Conservation (phyloP, 2,329 filamentous ascomycete genomes). For the Fusarium humuli region DNA sequence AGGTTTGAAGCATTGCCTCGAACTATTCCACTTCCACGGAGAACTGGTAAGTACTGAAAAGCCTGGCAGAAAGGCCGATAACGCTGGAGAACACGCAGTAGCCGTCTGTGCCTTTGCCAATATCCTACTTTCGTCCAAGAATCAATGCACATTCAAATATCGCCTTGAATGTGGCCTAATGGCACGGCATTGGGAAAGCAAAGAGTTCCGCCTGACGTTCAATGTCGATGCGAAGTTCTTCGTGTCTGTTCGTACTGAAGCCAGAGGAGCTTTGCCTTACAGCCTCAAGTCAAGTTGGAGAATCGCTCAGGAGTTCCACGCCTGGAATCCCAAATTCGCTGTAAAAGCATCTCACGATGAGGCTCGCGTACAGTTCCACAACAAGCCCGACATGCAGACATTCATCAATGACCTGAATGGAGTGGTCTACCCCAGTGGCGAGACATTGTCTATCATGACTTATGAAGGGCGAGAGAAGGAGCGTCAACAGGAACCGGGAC, state of each 20-base stretch:
- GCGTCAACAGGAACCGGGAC: background rate
- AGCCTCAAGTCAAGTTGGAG: background rate
- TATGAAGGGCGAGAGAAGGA: background rate
- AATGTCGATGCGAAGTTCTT: background rate
- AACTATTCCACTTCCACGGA: constrained; percentile 1
- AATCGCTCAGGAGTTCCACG: background rate
- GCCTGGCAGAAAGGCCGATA: constrained; percentile 12
- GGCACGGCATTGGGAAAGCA: background rate
- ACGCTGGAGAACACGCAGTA: constrained; percentile 34
- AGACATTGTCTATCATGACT: background rate
- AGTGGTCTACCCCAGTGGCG: background rate
- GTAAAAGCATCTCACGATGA: background rate
- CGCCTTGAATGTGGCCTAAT: constrained; percentile 16
- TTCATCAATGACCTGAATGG: background rate
- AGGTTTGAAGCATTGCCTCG: background rate
- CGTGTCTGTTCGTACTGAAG: background rate
- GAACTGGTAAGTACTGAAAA: background rate
- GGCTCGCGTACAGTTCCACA: background rate
- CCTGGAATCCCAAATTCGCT: background rate
- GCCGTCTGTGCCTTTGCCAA: constrained; percentile 12
- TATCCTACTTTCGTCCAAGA: constrained; percentile 3
- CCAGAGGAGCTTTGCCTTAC: too few relatives aligned
- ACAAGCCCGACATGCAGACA: background rate
- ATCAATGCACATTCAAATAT: constrained; percentile 14
- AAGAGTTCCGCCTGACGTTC: background rate